A percentile compares a stretch with the other conserved stretches of the same genome.
phyloP scores from a whole-genome alignment of 257 asterid species.

The Primulina huaijiensis region DNA sequence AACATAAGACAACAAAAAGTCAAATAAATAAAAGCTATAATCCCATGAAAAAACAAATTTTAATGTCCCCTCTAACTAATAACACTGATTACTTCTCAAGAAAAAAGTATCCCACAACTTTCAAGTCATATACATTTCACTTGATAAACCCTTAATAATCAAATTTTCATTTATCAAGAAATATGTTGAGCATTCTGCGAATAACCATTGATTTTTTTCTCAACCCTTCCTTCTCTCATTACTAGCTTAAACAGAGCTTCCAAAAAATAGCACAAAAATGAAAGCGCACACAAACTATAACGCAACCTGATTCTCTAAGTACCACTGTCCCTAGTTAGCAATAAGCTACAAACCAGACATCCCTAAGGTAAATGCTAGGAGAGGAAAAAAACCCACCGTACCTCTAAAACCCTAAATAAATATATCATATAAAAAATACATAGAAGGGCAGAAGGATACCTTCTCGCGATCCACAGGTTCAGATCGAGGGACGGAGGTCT shows the following conservation, averaged over 20 bases:
- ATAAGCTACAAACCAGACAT: not conserved
- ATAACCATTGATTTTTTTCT: not conserved
- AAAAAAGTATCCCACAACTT: not conserved
- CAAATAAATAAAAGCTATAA: conserved; percentile 1
- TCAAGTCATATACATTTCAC: not conserved
- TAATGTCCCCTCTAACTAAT: not conserved
- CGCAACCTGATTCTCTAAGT: not conserved
- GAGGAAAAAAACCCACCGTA: not conserved
- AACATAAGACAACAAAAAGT: conserved; percentile 17
- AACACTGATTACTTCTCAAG: not conserved
- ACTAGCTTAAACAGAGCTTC: not conserved
- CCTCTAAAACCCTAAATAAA: conserved; percentile 17
- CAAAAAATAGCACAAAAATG: not conserved
- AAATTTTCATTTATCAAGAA: no score
- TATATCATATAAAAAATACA: not conserved
- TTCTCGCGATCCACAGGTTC: conserved; percentile 77
- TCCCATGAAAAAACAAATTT: not conserved
- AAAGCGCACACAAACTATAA: no score
- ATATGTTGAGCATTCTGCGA: not conserved
- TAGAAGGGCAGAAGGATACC: conserved; percentile 32
- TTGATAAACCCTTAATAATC: not conserved
- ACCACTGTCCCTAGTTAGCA: not conserved
- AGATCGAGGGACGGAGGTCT: conserved; percentile 41
- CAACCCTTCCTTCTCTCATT: not conserved
- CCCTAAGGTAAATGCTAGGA: not conserved